Evolutionary conservation across 768 basidiomycete genomes (phyloP), one percentile per base, ranked within the genome.

Genomic region (Ramaria sp.): DNA sequence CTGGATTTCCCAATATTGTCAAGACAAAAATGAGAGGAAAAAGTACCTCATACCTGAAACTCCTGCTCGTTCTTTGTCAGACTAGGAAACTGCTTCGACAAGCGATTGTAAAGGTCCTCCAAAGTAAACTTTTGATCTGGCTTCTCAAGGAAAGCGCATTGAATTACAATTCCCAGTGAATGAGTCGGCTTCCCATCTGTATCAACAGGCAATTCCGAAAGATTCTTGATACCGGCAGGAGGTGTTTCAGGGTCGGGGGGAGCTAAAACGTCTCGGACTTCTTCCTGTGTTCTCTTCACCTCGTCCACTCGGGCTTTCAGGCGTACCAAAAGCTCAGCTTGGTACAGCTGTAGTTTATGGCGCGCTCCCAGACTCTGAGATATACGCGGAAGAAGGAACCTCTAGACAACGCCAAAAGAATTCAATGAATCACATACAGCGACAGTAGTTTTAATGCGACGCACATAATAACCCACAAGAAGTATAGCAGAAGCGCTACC

Each of bases 311-410:
- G 83, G 6, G 71, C 67, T 15, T 74, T 76, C 18, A 89, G 70
- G 58, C 71, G 76, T 4, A 68, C 63, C 18, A 88, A 62, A 15
- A 88, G 75, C 1, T 69, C 65, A 18, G 75, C 68, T 48, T 86
- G 85, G 60, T 88, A 83, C 5, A 70, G 63, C 51, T 71, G 76
- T 47, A 90, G 66, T 7, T 83, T 76, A 52, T 71, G 72, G 30
- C 86, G 79, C 8, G 87, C 85, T 27, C 76, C 64, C 25, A 73
- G 73, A 1, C 83, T 79, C 47, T 70, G 74, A 1, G 75, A 65
- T 10, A 90, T 74, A 30, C 78, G 78, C 3, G 87, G 87, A 24
- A 87, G 75, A 22, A 90, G 69, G 61, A 81, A 79, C 34, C 79
- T 78, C 87, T 89, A 56, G 3, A 47, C 20, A 57, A n/a, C 1